Evolutionary conservation across 352 stramenopile genomes (phyloP).

Genomic region (Saprolegnia parasitica): DNA sequence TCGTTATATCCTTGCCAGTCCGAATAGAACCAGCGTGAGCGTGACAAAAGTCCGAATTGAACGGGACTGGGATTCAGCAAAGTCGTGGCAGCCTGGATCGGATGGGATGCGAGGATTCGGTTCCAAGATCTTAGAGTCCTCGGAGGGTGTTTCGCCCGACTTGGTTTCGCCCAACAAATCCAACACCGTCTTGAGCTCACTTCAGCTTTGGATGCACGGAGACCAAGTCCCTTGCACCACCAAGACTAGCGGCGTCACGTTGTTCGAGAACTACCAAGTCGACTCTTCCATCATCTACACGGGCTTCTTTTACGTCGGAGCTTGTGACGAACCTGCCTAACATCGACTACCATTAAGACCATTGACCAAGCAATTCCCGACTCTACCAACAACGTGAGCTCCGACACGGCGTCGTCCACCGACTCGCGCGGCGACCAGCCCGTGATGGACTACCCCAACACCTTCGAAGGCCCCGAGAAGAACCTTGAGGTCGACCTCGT

Average conservation of each 20-base stretch:
- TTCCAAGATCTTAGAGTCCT: too few species aligned
- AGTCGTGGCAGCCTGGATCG: neutral
- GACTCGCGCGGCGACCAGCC: constrained; percentile 41
- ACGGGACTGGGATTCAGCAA: neutral
- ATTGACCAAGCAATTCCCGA: constrained; percentile 33
- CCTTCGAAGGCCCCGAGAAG: constrained; percentile 98
- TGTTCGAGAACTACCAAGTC: constrained; percentile 72
- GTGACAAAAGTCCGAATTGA: too few species aligned
- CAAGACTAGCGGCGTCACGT: constrained; percentile 25
- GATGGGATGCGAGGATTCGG: neutral
- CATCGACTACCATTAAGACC: constrained; percentile 35
- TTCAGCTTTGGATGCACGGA: constrained; percentile 6
- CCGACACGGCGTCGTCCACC: constrained; percentile 23
- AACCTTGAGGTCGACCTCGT: constrained; percentile 95
- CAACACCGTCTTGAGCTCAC: too few species aligned
- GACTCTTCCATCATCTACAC: constrained; percentile 84
- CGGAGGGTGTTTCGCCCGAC: too few species aligned
- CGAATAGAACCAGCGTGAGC: too few species aligned
- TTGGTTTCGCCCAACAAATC: too few species aligned
- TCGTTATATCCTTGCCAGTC: too few species aligned
- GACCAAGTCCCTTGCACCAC: constrained; percentile 19
- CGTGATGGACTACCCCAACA: constrained; percentile 51
- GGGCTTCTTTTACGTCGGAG: constrained; percentile 87
- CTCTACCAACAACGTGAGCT: constrained; percentile 36
- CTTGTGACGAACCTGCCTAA: constrained; percentile 86